Evolutionary conservation across 164 flowering plant genomes (phyloP), one percentile per base, ranked within the genome.

Genomic region (Tinospora cordifolia): DNA sequence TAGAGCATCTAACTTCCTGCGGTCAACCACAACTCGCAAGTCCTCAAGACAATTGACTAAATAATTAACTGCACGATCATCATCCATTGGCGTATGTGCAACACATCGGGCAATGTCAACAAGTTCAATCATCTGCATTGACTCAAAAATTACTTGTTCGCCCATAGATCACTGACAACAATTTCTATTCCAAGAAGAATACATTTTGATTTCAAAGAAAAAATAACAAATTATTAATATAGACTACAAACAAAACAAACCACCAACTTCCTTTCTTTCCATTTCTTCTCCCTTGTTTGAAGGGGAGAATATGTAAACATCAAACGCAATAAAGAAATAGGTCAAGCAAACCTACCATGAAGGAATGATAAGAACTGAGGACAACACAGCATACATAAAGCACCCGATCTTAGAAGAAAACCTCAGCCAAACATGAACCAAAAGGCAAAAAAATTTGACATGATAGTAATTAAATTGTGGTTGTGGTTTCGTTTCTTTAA

Each of bases 101-200:
- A 79, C 88, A 82, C 92, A 92, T 67, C 97, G 84, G 65, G 99
- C 94, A 81, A 95, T 95, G 75, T 95, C 98, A 62, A 89, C 93
- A 79, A 95, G 96, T 75, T 91, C 99, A 86, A 73, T 88, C 85
- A 95, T 90, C 99, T 95, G 85, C 84, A 83, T 24, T 59, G 77
- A 38, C 65, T 51, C 65, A 65, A 41, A 74, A 65, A 47, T 3
- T 72, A 25, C 62, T 51, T 47, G 58, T 30, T 60, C 51, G 66
- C 63, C 62, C 41, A 58, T 17, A 47, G 3, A 26, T 10, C 40
- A 59, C 21, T 3, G 36, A 38, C 6, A 19, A 9, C 6, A 9
- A 13, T 62, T 34, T 15, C 14, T 30, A 62, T 30, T 39, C n/a
- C 17, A 64, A 64, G 34, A 34, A 34, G 36, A 63, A 21, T 25